Evolutionary conservation across 1,284 basidiomycete species (phyloP).

Genomic region (Caloboletus firmus): DNA sequence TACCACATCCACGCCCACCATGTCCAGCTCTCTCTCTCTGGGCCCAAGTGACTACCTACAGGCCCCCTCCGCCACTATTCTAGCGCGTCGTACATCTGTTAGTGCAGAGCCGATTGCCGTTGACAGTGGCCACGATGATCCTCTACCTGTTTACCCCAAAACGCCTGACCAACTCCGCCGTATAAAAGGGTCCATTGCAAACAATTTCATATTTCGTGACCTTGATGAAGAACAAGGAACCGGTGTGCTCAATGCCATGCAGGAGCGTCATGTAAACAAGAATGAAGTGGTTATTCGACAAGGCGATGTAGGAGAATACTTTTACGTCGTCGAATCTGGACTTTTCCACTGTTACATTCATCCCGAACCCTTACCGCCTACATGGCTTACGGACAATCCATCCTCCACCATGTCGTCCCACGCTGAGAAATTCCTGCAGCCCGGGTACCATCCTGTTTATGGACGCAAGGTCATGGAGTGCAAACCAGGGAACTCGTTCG

Average conservation of each 20-base stretch:
- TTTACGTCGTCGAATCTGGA: constrained; percentile 95
- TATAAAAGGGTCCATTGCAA: constrained; percentile 84
- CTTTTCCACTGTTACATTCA: constrained; percentile 86
- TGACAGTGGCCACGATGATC: constrained; percentile 63
- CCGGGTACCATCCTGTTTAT: constrained; percentile 66
- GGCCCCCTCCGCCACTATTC: constrained; percentile 71
- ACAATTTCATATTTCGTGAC: constrained; percentile 95
- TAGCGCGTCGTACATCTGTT: constrained; percentile 91
- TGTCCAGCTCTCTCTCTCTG: constrained; percentile 42
- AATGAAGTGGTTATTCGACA: constrained; percentile 92
- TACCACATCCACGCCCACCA: constrained; percentile 46
- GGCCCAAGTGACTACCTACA: constrained; percentile 62
- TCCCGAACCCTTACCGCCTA: constrained; percentile 59
- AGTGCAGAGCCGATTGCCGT: constrained; percentile 96
- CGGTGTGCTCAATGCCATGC: constrained; percentile 95
- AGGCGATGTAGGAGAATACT: constrained; percentile 96
- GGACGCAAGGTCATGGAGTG: constrained; percentile 87
- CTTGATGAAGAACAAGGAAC: constrained; percentile 95
- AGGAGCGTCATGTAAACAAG: constrained; percentile 73
- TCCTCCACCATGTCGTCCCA: constrained; percentile 39
- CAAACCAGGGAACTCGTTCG: constrained; percentile 86
- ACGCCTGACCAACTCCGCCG: constrained; percentile 81
- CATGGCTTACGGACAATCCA: constrained; percentile 48
- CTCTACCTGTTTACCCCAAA: constrained; percentile 80
- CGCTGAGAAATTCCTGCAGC: constrained; percentile 55